These are phyloP conservation scores for Hypocreales sp. DNA, from an alignment of 2,329 filamentous ascomycete genomes.

Conservation along the genomic window DNA sequence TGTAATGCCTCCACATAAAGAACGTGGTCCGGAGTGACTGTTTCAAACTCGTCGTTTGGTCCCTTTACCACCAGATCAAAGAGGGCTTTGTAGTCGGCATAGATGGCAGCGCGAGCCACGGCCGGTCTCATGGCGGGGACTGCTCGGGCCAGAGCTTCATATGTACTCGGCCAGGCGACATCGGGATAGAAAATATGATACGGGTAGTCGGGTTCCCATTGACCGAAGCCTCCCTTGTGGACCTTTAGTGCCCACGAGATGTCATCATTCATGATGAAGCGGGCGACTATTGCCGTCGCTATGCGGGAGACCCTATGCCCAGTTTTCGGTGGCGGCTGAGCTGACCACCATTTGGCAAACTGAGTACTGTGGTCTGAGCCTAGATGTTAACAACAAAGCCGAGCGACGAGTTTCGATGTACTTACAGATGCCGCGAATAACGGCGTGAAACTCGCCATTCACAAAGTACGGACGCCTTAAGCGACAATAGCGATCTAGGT, in stretches of 20 bases:
- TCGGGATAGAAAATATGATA: slow-evolving; percentile 25
- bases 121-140: slow-evolving; percentile 3
- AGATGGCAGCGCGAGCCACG: slow-evolving; percentile 6
- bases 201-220: slow-evolving; percentile 7
- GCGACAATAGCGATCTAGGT: slow-evolving; percentile 22
- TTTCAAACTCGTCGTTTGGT: slow-evolving; percentile 1
- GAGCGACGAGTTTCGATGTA: background rate
- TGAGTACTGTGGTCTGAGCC: slow-evolving; percentile 15
- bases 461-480: slow-evolving; percentile 14
- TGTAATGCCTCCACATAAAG: background rate
- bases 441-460: slow-evolving; percentile 9
- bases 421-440: slow-evolving; percentile 16
- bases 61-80: slow-evolving; percentile 1
- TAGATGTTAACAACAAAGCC: background rate
- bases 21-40: background rate
- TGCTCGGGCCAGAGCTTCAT: slow-evolving; percentile 12
- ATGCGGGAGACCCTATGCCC: background rate
- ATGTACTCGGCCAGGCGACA: slow-evolving; percentile 15
- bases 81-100: slow-evolving; percentile 5
- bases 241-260: slow-evolving; percentile 6
- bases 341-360: slow-evolving; percentile 18
- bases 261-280: slow-evolving; percentile 16
- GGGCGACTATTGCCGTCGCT: slow-evolving; percentile 9
- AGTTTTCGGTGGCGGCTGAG: slow-evolving; percentile 1
- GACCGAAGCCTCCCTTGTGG: slow-evolving; percentile 1